Percentiles rank a stretch among this genome's conserved stretches.
Evolutionary conservation across 352 stramenopile genomes (phyloP).

Genomic region (Pythium dissotocum): DNA sequence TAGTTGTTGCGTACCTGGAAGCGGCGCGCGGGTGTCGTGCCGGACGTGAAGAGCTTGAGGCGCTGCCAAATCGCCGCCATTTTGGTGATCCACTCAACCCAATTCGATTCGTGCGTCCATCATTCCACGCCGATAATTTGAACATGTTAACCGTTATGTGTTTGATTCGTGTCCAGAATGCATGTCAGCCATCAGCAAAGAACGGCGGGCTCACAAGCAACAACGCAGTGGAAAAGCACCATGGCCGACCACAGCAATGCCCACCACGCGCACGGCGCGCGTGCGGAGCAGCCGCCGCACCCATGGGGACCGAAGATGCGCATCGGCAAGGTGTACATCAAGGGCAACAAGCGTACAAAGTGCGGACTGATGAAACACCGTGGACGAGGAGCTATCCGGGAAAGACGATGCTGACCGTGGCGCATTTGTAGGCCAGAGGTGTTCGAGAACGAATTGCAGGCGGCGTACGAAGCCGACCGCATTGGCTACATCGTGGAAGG

Average conservation of each 20-base stretch:
- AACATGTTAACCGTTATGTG: conserved; percentile 10
- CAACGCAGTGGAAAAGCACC: neutral
- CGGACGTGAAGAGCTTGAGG: conserved; percentile 75
- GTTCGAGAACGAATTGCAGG: conserved; percentile 87
- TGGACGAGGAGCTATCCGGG: neutral
- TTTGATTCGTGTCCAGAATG: conserved; percentile 20
- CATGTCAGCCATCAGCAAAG: conserved; percentile 22
- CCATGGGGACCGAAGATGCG: conserved; percentile 79
- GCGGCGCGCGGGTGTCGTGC: conserved; percentile 74
- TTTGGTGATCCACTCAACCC: conserved; percentile 3
- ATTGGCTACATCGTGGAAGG: conserved; percentile 65
- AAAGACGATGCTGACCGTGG: neutral
- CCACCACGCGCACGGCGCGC: neutral
- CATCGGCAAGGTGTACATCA: conserved; percentile 86
- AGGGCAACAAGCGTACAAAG: conserved; percentile 88
- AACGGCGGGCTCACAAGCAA: conserved; percentile 13
- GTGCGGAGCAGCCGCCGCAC: conserved; percentile 39
- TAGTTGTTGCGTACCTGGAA: conserved; percentile 55
- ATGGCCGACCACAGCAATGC: conserved; percentile 19
- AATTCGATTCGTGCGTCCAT: neutral
- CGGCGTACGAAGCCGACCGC: conserved; percentile 60
- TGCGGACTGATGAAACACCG: conserved; percentile 24
- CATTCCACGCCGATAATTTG: neutral
- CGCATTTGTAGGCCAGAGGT: conserved; percentile 54
- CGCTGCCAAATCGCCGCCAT: conserved; percentile 76